Percentiles rank a stretch among this genome's conserved stretches.
Evolutionary conservation across 1,284 basidiomycete species (phyloP).

Genomic region (Cryptococcus maquisensis): DNA sequence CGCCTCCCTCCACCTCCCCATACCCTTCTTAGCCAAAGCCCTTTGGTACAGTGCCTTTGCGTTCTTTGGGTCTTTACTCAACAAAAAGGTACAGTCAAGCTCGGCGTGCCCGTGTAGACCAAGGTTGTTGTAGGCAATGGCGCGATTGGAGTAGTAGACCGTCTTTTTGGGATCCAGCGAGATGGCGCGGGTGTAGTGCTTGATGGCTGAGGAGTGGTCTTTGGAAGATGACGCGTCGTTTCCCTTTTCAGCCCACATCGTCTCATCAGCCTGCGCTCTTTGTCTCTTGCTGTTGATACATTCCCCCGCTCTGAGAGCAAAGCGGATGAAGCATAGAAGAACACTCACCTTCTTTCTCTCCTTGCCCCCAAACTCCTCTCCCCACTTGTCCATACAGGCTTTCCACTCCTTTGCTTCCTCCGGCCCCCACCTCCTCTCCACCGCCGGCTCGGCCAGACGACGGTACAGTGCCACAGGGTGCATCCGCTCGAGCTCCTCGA

Average conservation of each 20-base stretch:
- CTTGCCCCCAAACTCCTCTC: conserved; percentile 45
- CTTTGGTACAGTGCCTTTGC: conserved; percentile 48
- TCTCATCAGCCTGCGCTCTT: too few species aligned
- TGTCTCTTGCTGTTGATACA: not conserved
- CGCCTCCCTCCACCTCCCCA: conserved; percentile 42
- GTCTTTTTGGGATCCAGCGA: conserved; percentile 49
- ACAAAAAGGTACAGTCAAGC: conserved; percentile 42
- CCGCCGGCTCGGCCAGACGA: conserved; percentile 41
- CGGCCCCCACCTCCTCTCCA: conserved; percentile 18
- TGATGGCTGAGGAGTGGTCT: conserved; percentile 33
- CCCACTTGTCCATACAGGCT: conserved; percentile 49
- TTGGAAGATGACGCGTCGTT: conserved; percentile 42
- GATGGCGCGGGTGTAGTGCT: conserved; percentile 47
- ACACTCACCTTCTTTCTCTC: conserved; percentile 42
- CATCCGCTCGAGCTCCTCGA: conserved; percentile 37
- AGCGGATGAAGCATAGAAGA: not conserved
- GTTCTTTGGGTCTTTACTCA: conserved; percentile 44
- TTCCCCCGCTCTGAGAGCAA: not conserved
- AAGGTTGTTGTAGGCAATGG: conserved; percentile 46
- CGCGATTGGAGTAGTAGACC: conserved; percentile 48
- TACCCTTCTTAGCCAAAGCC: conserved; percentile 40
- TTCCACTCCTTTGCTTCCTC: conserved; percentile 35
- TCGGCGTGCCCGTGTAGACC: conserved; percentile 43
- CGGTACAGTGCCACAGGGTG: conserved; percentile 48
- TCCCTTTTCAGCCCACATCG: conserved; percentile 21